These are phyloP conservation scores for Cladosporium halotolerans DNA, from an alignment of 2,329 filamentous ascomycete genomes.

Conservation along the genomic window DNA sequence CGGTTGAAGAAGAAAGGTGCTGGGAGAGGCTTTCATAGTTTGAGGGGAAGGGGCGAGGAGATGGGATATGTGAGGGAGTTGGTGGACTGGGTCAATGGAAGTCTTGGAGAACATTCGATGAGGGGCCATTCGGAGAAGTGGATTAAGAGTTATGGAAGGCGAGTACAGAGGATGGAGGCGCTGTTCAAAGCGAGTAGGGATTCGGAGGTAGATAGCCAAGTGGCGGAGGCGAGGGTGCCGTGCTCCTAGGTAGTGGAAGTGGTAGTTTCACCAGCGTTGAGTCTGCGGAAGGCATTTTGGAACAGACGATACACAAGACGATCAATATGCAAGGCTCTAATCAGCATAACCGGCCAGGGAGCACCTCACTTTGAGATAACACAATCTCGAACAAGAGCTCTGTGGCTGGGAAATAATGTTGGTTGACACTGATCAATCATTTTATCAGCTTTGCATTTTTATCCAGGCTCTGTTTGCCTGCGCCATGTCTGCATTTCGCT, in stretches of 20 bases:
- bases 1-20: constrained; percentile 34
- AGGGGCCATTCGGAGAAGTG: constrained; percentile 33
- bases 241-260: constrained; percentile 1
- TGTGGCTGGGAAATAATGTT: no score
- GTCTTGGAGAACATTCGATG: constrained; percentile 15
- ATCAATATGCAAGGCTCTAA: no score
- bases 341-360: no score
- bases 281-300: no score
- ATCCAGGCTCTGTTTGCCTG: neutral
- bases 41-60: constrained; percentile 33
- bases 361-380: no score
- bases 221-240: neutral
- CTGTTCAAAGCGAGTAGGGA: constrained; percentile 17
- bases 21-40: constrained; percentile 41
- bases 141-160: constrained; percentile 30
- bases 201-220: neutral
- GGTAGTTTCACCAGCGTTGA: no score
- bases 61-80: constrained; percentile 36
- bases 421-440: no score
- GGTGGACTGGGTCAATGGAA: constrained; percentile 34
- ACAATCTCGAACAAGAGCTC: no score
- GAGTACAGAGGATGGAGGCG: constrained; percentile 28
- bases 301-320: no score
- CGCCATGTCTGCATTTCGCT: neutral
- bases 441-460: no score